Evolutionary conservation across 2,329 filamentous ascomycete species (phyloP), one percentile per base, ranked within the genome.

Genomic region (Ascochyta rabiei): DNA sequence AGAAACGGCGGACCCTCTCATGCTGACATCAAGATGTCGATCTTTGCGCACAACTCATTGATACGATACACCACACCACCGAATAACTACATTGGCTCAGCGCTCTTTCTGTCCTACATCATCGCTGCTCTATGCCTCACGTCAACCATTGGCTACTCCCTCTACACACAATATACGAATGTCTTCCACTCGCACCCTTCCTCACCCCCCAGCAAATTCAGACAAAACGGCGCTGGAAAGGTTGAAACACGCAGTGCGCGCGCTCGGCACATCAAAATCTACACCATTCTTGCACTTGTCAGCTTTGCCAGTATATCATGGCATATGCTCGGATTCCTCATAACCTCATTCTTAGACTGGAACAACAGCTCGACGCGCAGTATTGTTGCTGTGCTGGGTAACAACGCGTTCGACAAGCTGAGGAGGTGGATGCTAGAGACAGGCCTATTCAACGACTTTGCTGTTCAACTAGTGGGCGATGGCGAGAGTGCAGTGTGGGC

Each of bases 321-420:
- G 39, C 59, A 72, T 42, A 73, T 74, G 70, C 62, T 69, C 15
- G 62, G 57, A 31, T 74, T 74, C 42, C 58, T 74, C 3, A 53
- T 70, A 13, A 48, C 43, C 3, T 69, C 68, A 3, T 69, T 66
- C n/a, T 23, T 56, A 2, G 31, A 56, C 18, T 73, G 70, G 70
- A 63, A 39, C 18, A 26, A 24, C 1, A 31, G 19, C 10, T 46
- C 28, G 28, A 21, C 34, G 3, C 41, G 42, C 13, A 46, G 30
- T 15, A 6, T 41, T 0, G 16, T 30, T 16, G 37, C n/a, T 23
- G 35, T 31, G 31, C 21, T 46, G 15, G 48, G 55, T 4, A 41
- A 40, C 3, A 46, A 57, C 16, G 47, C 19, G 6, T 18, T 47
- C 6, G 30, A 50, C 2, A 55, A 42, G n/a, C 15, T 69, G 19